Evolutionary conservation across 805 yeast species (phyloP).

Genomic region (Saccharomycopsis sp.): DNA sequence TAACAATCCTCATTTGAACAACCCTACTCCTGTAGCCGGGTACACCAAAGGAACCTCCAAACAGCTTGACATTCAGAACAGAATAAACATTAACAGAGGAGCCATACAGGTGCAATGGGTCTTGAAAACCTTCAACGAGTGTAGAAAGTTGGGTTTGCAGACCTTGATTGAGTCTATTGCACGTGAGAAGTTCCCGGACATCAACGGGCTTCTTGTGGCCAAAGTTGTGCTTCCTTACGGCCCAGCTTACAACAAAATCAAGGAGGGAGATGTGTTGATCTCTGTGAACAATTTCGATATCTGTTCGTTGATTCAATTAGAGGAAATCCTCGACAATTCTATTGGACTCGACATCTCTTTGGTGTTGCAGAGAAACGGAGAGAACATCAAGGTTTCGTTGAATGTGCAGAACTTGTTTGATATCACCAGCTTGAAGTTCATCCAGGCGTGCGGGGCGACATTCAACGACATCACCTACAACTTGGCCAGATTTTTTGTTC

Average conservation of each 20-base stretch:
- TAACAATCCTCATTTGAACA: slow-evolving; percentile 14
- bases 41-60: slow-evolving; percentile 7
- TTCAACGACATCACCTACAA: slow-evolving; percentile 22
- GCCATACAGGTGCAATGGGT: slow-evolving; percentile 23
- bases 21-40: slow-evolving; percentile 1
- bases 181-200: slow-evolving; percentile 22
- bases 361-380: slow-evolving; percentile 22
- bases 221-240: slow-evolving; percentile 22
- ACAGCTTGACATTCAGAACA: slow-evolving; percentile 16
- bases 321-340: slow-evolving; percentile 21
- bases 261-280: slow-evolving; percentile 22
- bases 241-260: slow-evolving; percentile 20
- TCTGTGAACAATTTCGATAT: slow-evolving; percentile 22
- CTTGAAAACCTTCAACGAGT: slow-evolving; percentile 21
- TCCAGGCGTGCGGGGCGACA: slow-evolving; percentile 21
- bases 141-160: slow-evolving; percentile 22
- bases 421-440: slow-evolving; percentile 19
- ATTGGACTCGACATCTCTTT: slow-evolving; percentile 17
- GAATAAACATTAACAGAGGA: slow-evolving; percentile 20
- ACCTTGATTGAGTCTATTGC: slow-evolving; percentile 22
- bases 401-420: slow-evolving; percentile 22
- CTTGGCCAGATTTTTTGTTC: slow-evolving; percentile 21
- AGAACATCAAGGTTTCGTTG: slow-evolving; percentile 19
- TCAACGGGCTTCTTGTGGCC: slow-evolving; percentile 22
- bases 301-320: slow-evolving; percentile 22